Conservation (phyloP, 1,139 yeast species). For the Kluyveromyces marxianus region DNA sequence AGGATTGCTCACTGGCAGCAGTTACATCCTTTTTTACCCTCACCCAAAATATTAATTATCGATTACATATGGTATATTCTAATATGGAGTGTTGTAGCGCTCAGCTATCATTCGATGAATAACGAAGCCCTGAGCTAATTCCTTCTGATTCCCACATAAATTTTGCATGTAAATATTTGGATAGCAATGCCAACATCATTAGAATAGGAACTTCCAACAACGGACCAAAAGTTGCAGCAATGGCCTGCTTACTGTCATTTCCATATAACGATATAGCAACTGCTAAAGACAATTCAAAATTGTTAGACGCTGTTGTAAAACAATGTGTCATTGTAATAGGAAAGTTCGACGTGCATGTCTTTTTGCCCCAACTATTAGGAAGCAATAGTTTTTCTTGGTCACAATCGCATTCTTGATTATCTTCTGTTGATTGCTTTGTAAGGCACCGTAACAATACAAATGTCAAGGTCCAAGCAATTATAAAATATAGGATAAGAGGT, state of each 20-base stretch:
- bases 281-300: constrained; percentile 48
- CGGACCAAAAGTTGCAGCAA: constrained; percentile 58
- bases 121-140: too few species aligned
- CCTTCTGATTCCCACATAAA: constrained; percentile 16
- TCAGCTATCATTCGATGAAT: background rate
- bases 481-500: constrained; percentile 44
- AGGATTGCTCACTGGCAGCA: too few species aligned
- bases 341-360: constrained; percentile 37
- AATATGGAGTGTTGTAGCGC: too few species aligned
- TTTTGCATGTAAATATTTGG: constrained; percentile 30
- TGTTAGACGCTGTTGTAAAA: constrained; percentile 54
- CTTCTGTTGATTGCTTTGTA: constrained; percentile 11
- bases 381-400: constrained; percentile 24
- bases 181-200: constrained; percentile 37
- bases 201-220: constrained; percentile 49
- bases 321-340: constrained; percentile 42
- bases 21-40: too few species aligned
- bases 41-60: too few species aligned
- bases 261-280: constrained; percentile 51
- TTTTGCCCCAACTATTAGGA: constrained; percentile 19
- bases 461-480: constrained; percentile 42
- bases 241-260: constrained; percentile 44
- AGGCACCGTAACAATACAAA: constrained; percentile 36
- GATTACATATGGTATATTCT: too few species aligned
- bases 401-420: constrained; percentile 33